Percentiles rank a stretch among this genome's conserved stretches.
Conservation (phyloP, 768 basidiomycete species). For the Podaxis sp. region DNA sequence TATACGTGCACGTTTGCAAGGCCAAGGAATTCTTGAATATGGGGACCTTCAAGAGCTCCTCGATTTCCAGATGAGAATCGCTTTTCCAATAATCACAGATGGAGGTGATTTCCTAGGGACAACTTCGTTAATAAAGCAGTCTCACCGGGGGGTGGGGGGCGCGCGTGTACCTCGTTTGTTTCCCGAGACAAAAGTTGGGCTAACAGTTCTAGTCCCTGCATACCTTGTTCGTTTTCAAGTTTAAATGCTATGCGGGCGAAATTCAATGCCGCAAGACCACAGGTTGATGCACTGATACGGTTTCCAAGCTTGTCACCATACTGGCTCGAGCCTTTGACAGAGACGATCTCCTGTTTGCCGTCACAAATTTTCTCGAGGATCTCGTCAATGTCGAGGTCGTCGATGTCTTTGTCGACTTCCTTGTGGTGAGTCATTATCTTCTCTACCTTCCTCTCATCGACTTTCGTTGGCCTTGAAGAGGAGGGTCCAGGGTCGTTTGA, state of each 20-base stretch:
- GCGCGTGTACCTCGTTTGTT: constrained; percentile 14
- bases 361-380: constrained; percentile 20
- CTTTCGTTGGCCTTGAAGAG: too few relatives aligned
- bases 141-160: background rate
- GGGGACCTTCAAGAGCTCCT: constrained; percentile 13
- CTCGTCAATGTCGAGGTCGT: constrained; percentile 1
- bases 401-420: background rate
- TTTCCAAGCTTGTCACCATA: constrained; percentile 36
- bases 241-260: constrained; percentile 47
- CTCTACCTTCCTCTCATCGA: background rate
- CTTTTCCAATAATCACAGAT: constrained; percentile 55
- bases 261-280: constrained; percentile 67
- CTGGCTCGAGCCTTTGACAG: constrained; percentile 54
- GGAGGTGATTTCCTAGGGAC: constrained; percentile 48
- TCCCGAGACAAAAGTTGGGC: constrained; percentile 10
- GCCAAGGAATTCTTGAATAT: constrained; percentile 36
- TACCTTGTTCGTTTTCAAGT: constrained; percentile 31
- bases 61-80: constrained; percentile 12
- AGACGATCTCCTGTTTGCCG: constrained; percentile 39
- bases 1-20: constrained; percentile 52
- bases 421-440: background rate
- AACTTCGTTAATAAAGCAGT: background rate
- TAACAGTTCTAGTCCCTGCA: constrained; percentile 8
- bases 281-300: constrained; percentile 43
- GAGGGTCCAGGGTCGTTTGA: background rate